Base-by-base conservation (phyloP, 2,329 filamentous ascomycete genomes). In the Hymenoscyphus scutula region DNA sequence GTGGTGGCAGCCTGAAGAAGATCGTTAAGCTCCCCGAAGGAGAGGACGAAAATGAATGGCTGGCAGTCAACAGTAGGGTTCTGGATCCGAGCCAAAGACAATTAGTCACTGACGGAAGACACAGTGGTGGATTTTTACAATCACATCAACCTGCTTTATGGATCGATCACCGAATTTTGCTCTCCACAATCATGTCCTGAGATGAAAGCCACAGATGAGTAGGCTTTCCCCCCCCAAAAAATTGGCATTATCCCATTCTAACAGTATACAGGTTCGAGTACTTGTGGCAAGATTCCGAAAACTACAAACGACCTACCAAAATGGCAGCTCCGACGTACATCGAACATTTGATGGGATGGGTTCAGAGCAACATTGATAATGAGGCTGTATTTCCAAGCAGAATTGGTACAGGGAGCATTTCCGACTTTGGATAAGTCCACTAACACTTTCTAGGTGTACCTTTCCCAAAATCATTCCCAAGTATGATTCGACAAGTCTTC, bases 121-220 rank as follows among this genome's bases (percentile, higher is more conserved):
- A 58, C 70, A 97, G 93, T 99, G 81, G 95, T 99, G 80, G 95
- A 99, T 79, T 99, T 99, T 79, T 99, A 99, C 86, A 99, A 99
- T 81, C 95, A 99, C 79, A 96, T 99, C 82, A 99, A 99, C 79
- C 85, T 99, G 38, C 88, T 99, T 64, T 99, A 99, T 76, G 96
- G 96, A 64, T 95, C 95, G 69, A 99, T 99, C 75, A 99, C 95
- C 64, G 95, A 99, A 76, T 99, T 99, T 79, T 99, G 95, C 82
- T 98, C 95, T 29, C 94, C 95, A 34, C 90, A 95, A 75, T 92
- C 92, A 68, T 99, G 95, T 76, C 95, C 95, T 0, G 95, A 98
- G 80, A 99, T 99, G 95, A 99, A 99, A 79, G 95, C 95, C n/a
- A 99, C 95, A 10, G 96, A 99, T 79, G 95, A 99, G 89, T 95